Conservation (phyloP, 768 basidiomycete genomes). For the Lactarius hengduanensis region DNA sequence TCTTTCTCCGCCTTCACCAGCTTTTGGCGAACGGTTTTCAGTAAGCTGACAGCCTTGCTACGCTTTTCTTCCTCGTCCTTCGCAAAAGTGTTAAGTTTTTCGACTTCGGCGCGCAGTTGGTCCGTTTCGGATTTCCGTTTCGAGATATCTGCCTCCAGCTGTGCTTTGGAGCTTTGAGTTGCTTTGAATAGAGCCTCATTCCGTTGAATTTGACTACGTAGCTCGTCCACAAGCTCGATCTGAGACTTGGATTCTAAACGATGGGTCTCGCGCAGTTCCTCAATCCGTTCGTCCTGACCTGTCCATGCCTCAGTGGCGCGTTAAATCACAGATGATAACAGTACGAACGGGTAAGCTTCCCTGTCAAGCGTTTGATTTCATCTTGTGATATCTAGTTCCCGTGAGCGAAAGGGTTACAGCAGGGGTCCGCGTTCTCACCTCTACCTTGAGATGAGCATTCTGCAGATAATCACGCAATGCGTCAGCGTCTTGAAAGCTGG, state of each 20-base stretch:
- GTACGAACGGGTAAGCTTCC: slow-evolving; percentile 66
- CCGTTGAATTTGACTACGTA: slow-evolving; percentile 67
- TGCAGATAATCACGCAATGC: slow-evolving; percentile 73
- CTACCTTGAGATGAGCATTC: slow-evolving; percentile 62
- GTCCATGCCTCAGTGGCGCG: slow-evolving; percentile 19
- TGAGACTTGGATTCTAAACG: slow-evolving; percentile 77
- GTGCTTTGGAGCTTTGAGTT: slow-evolving; percentile 47
- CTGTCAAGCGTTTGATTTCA: slow-evolving; percentile 75
- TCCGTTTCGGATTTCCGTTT: slow-evolving; percentile 56
- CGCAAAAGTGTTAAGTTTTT: slow-evolving; percentile 55
- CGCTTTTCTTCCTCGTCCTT: slow-evolving; percentile 99
- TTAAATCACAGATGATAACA: background rate
- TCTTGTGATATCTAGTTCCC: slow-evolving; percentile 57
- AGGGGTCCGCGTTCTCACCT: slow-evolving; percentile 48
- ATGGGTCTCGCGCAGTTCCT: slow-evolving; percentile 84
- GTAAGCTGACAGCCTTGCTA: slow-evolving; percentile 83
- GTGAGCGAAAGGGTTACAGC: slow-evolving; percentile 4
- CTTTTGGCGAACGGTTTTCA: slow-evolving; percentile 96
- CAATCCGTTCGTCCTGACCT: slow-evolving; percentile 85
- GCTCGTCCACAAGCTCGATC: slow-evolving; percentile 65
- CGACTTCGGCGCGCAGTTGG: slow-evolving; percentile 61
- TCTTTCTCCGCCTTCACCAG: slow-evolving; percentile 97
- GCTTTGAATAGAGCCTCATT: slow-evolving; percentile 67
- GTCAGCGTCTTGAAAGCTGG: slow-evolving; percentile 59
- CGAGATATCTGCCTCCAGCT: slow-evolving; percentile 48